Base-by-base conservation (phyloP, 176 grass and related monocot genomes). In the Bromus sterilis region DNA sequence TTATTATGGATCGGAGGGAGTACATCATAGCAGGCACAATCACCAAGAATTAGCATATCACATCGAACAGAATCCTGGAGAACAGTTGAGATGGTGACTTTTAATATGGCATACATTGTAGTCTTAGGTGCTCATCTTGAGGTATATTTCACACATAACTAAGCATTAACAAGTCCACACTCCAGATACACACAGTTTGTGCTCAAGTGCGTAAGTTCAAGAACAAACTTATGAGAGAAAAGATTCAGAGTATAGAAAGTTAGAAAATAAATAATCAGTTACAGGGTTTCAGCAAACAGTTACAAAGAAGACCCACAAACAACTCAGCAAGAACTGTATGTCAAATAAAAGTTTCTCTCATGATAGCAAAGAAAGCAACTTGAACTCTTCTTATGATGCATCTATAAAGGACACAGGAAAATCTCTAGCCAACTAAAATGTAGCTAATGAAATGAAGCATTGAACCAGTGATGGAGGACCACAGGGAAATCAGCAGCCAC, bases 21-120 rank as follows among this genome's bases (percentile, higher is more conserved):
- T 71, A 72, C 35, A 80, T 56, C 75, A 88, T 79, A 83, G 61
- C n/a, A 80, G 62, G 75, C 40, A 80, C 24, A 71, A 80, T 67
- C 51, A 46, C 74, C 68, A 75, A 7, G 24, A 66, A 53, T 39
- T 82, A 40, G 65, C 77, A 84, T 46, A 74, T 63, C 77, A 71
- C 15, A 80, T 21, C 46, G 43, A 84, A 91, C 36, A 34, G 24
- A 72, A 84, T 82, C 69, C 76, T 80, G 33, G 18, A 84, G 28
- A 80, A 55, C 77, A 62, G 68, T 75, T 64, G 43, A 77, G 70
- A 77, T 74, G 46, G 8, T 40, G 21, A 70, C 35, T 56, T 76
- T 56, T 31, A 55, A 79, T 55, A 64, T 71, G 25, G 26, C 76
- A 80, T 18, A 24, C 15, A 30, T 62, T 81, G 68, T 42, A 91